Percentiles rank a stretch among this genome's conserved stretches.
Evolutionary conservation across 345 rosid species (phyloP).

Genomic region (Laguncularia racemosa): DNA sequence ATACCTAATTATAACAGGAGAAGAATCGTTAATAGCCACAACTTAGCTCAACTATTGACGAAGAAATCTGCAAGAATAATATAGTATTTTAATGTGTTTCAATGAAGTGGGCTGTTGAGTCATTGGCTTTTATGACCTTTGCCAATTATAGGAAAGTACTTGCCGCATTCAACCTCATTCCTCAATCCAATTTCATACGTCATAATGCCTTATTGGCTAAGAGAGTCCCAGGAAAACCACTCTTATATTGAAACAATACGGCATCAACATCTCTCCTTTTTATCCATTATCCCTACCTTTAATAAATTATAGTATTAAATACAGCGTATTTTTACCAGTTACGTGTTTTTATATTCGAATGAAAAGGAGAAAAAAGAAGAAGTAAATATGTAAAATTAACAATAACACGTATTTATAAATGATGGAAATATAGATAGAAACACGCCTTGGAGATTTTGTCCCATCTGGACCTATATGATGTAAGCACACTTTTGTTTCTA

Average conservation of each 20-base stretch:
- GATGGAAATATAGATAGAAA: not conserved
- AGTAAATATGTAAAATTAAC: no score
- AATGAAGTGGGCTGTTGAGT: no score
- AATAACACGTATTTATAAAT: not conserved
- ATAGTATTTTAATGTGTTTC: no score
- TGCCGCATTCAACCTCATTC: not conserved
- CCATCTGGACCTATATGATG: slow-evolving; percentile 5
- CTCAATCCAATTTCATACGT: not conserved
- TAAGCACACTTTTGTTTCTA: slow-evolving; percentile 4
- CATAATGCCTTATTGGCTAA: slow-evolving; percentile 1
- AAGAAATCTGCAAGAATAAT: no score
- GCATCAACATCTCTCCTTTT: not conserved
- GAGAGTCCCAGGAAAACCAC: not conserved
- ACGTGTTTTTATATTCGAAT: no score
- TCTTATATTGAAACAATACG: not conserved
- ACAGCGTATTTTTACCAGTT: no score
- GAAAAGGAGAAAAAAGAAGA: no score
- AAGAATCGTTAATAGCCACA: no score
- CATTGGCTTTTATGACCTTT: no score
- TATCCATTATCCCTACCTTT: not conserved
- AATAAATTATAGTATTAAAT: not conserved
- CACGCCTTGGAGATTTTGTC: not conserved
- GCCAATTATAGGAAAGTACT: not conserved
- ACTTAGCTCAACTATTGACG: no score
- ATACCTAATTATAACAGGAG: no score